Evolutionary conservation across 2,329 filamentous ascomycete species (phyloP).

Genomic region (Apiospora malaysiana): DNA sequence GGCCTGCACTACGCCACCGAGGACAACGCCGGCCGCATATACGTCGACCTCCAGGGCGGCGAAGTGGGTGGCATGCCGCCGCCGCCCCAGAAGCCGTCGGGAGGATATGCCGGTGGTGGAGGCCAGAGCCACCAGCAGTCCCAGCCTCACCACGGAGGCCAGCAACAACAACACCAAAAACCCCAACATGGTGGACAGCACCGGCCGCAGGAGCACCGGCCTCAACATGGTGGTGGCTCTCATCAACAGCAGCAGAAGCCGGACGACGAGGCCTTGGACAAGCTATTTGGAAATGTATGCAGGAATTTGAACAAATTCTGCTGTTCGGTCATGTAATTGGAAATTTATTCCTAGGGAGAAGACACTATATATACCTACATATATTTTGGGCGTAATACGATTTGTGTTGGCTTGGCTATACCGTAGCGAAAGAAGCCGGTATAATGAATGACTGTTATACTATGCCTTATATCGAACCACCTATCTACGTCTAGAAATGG

Average conservation of each 20-base stretch:
- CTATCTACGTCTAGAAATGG: no score
- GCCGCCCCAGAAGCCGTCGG: constrained; percentile 48
- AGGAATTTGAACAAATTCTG: constrained; percentile 46
- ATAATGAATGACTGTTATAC: no score
- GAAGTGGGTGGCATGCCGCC: constrained; percentile 58
- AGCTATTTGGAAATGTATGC: not conserved
- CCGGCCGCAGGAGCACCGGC: constrained; percentile 55
- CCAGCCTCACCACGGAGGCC: constrained; percentile 41
- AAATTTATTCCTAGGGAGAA: not conserved
- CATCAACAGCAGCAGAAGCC: constrained; percentile 67
- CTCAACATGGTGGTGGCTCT: constrained; percentile 60
- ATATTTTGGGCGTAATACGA: not conserved
- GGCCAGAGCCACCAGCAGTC: constrained; percentile 34
- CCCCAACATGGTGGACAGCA: constrained; percentile 44
- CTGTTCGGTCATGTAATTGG: constrained; percentile 73
- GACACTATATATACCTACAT: not conserved
- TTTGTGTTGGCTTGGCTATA: not conserved
- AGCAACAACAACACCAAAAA: constrained; percentile 48
- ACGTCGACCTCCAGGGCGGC: constrained; percentile 82
- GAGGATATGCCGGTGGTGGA: constrained; percentile 41
- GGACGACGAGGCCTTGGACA: constrained; percentile 45
- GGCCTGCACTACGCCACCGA: constrained; percentile 85
- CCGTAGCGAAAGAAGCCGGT: no score
- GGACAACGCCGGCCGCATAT: constrained; percentile 86
- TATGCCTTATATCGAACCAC: no score